Percentiles rank a stretch among this genome's conserved stretches.
Conservation (phyloP, 352 stramenopile genomes). For the Phytophthora citricola region DNA sequence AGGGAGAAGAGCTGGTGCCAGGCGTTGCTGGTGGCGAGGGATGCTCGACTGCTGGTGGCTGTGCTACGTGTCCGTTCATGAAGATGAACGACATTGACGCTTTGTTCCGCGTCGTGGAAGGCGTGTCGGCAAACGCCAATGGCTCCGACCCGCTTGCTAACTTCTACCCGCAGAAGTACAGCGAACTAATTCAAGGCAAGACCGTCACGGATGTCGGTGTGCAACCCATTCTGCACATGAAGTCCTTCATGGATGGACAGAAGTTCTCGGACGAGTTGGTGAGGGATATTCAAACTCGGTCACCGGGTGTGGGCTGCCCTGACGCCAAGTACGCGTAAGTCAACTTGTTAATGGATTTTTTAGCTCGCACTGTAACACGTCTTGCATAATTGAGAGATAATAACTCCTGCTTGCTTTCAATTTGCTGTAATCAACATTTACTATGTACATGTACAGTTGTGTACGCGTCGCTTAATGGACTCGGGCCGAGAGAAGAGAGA, state of each 20-base stretch:
- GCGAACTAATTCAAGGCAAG: slow-evolving; percentile 88
- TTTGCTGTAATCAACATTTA: no score
- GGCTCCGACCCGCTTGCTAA: slow-evolving; percentile 76
- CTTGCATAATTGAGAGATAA: no score
- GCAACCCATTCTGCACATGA: slow-evolving; percentile 98
- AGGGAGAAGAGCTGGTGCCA: slow-evolving; percentile 86
- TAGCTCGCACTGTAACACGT: slow-evolving; percentile 1
- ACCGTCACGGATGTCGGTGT: slow-evolving; percentile 93
- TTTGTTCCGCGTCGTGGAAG: slow-evolving; percentile 92
- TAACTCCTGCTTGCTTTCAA: no score
- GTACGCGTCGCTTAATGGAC: no score
- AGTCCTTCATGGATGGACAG: slow-evolving; percentile 93
- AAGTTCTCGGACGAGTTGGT: slow-evolving; percentile 88
- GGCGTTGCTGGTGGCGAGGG: slow-evolving; percentile 94
- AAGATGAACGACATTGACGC: slow-evolving; percentile 99
- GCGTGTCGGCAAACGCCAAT: slow-evolving; percentile 45
- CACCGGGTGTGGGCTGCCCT: slow-evolving; percentile 60
- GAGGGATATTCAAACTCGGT: slow-evolving; percentile 80
- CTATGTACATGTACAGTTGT: no score
- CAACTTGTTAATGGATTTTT: slow-evolving; percentile 10
- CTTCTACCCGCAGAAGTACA: slow-evolving; percentile 94
- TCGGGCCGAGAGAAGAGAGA: no score
- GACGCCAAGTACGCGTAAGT: slow-evolving; percentile 8
- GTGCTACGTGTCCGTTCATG: slow-evolving; percentile 98
- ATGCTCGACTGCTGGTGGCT: slow-evolving; percentile 96